These are phyloP conservation scores for Waitea zeae DNA, from an alignment of 1,284 basidiomycete species.

Conservation along the genomic window DNA sequence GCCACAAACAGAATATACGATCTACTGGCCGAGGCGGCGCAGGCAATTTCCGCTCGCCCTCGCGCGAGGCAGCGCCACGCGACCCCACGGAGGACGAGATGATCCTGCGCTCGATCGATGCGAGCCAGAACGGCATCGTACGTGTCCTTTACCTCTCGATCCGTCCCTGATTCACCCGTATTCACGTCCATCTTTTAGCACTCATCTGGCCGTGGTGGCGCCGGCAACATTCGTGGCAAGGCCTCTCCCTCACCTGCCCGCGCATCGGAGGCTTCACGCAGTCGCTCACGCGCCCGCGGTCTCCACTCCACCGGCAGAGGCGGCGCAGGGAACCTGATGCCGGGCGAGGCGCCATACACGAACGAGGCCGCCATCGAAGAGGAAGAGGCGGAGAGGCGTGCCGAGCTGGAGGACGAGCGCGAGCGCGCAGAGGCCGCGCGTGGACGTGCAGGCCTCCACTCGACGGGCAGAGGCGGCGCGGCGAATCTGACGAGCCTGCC, in stretches of 20 bases:
- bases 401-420: constrained; percentile 21
- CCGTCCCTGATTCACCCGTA: neutral
- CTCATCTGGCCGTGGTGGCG: constrained; percentile 42
- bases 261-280: constrained; percentile 17
- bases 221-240: constrained; percentile 36
- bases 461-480: constrained; percentile 49
- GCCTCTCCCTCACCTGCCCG: too few species aligned
- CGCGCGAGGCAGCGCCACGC: constrained; percentile 25
- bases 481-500: constrained; percentile 35
- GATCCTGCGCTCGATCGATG: constrained; percentile 22
- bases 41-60: constrained; percentile 63
- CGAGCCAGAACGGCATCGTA: constrained; percentile 17
- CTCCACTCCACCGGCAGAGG: constrained; percentile 43
- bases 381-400: constrained; percentile 20
- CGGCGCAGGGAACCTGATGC: constrained; percentile 44
- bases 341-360: constrained; percentile 11
- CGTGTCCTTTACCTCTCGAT: constrained; percentile 8
- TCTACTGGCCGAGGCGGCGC: constrained; percentile 62
- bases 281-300: constrained; percentile 16
- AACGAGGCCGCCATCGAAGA: constrained; percentile 19
- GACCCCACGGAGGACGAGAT: constrained; percentile 24
- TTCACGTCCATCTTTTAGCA: constrained; percentile 16
- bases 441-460: constrained; percentile 25
- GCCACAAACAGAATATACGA: constrained; percentile 26
- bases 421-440: constrained; percentile 10